These are phyloP conservation scores for Cryomyces minteri DNA, from an alignment of 495 filamentous ascomycete genomes.

Conservation along the genomic window DNA sequence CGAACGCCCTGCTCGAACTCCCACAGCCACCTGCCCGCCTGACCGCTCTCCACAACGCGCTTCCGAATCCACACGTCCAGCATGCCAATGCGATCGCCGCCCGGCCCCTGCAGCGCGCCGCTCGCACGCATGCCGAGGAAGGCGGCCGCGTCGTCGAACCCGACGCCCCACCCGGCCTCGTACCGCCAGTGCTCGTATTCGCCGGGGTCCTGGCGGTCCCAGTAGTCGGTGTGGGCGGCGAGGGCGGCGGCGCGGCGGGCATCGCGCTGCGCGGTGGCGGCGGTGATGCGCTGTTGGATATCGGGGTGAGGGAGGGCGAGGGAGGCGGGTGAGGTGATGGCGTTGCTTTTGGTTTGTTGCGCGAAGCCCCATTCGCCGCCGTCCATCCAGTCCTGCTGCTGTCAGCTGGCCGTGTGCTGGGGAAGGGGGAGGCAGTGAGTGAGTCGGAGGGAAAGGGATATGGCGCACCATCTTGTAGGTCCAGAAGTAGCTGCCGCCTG, in stretches of 20 bases:
- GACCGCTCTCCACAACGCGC: conserved; percentile 27
- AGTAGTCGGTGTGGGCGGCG: conserved; percentile 23
- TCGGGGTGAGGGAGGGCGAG: conserved; percentile 17
- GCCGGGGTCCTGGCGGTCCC: conserved; percentile 23
- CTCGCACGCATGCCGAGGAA: conserved; percentile 25
- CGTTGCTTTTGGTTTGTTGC: conserved; percentile 22
- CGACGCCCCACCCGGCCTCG: conserved; percentile 32
- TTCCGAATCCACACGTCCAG: conserved; percentile 35
- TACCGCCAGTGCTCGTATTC: conserved; percentile 29
- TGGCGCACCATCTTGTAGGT: conserved; percentile 28
- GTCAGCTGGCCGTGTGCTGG: not conserved
- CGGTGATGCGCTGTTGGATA: conserved; percentile 12
- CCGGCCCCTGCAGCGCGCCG: conserved; percentile 3
- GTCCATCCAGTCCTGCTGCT: conserved; percentile 24
- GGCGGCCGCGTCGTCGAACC: conserved; percentile 27
- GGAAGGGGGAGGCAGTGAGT: not conserved
- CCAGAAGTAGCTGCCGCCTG: conserved; percentile 33
- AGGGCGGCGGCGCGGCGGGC: conserved; percentile 15
- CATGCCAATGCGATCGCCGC: conserved; percentile 32
- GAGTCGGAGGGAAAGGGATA: not conserved
- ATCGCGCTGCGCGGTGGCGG: conserved; percentile 17
- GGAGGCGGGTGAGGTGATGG: conserved; percentile 20
- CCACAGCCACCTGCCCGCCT: conserved; percentile 24
- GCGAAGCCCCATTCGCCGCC: conserved; percentile 37
- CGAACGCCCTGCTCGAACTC: conserved; percentile 35